Evolutionary conservation across 2,329 filamentous ascomycete species (phyloP), one percentile per base, ranked within the genome.

Genomic region (Exophiala viscosa): DNA sequence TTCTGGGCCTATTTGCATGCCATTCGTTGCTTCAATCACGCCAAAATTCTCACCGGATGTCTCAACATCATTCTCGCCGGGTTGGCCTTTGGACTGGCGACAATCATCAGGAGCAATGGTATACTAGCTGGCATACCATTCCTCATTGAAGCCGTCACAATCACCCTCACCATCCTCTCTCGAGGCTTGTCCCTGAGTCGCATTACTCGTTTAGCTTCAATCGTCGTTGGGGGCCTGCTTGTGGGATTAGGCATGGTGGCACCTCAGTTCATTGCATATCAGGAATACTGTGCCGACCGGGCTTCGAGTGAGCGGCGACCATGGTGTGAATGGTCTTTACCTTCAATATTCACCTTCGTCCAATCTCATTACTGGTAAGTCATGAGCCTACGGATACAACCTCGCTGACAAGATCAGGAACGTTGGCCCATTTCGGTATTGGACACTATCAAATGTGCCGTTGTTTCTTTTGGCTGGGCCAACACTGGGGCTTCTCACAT

Each of bases 311-410:
- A 23, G 31, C 63, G 35, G 55, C 75, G 88, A 51, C 80, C 83
- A 3, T 99, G 93, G 93, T 99, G 93, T 68, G 66, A 70, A 15
- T 77, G 74, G 14, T 67, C 72, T n/a, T 58, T 91, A 10, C 93
- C 93, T 3, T 95, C 90, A 67, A 91, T 99, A 55, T 97, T 95
- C 70, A 79, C 83, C 0, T 97, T 87, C 76, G 92, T 97, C 2
- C 93, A 99, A 67, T 77, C 78, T 41, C 77, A 88, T 64, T 97
- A 99, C 70, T 99, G 93, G 91, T 95, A 78, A 69, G 83, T 70
- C 13, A 15, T 18, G 10, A 5, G 18, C 11, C 48, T 13, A 10
- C 13, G 44, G 20, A 15, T 23, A 28, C 17, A 5, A 18, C 44
- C 20, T 42, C 9, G n/a, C 52, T 18, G 55, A 53, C 56, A 61